Percentiles rank a stretch among this genome's conserved stretches.
Evolutionary conservation across 768 basidiomycete species (phyloP).

Genomic region (Rhodotorula kratochvilovae): DNA sequence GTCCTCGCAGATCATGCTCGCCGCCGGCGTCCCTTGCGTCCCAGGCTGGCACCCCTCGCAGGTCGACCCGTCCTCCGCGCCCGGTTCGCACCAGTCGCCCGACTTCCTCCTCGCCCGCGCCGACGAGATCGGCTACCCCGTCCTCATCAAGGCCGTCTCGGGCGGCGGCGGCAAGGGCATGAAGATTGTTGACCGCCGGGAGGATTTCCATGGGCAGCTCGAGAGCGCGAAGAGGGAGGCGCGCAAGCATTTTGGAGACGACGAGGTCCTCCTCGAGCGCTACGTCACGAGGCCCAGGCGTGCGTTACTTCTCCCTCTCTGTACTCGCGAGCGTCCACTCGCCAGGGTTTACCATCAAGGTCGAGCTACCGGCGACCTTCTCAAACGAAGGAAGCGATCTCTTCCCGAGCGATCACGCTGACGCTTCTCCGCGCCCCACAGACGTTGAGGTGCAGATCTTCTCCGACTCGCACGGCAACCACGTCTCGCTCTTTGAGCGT

Average conservation of each 20-base stretch:
- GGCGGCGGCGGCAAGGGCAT: conserved; percentile 96
- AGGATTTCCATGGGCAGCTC: conserved; percentile 72
- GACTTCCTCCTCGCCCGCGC: conserved; percentile 66
- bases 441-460: conserved; percentile 88
- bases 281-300: conserved; percentile 82
- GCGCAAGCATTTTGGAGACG: conserved; percentile 77
- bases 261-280: conserved; percentile 76
- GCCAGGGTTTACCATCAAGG: no score
- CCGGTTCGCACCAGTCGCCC: conserved; percentile 64
- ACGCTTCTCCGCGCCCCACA: neutral
- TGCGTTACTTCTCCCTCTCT: neutral
- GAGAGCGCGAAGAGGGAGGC: conserved; percentile 86
- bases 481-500: conserved; percentile 85
- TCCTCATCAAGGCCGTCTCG: conserved; percentile 92
- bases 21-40: conserved; percentile 84
- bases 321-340: no score
- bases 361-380: no score
- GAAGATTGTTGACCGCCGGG: conserved; percentile 67
- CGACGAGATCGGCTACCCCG: conserved; percentile 74
- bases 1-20: conserved; percentile 49
- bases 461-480: conserved; percentile 71
- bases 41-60: conserved; percentile 71
- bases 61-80: neutral
- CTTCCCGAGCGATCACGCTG: no score
- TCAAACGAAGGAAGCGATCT: no score